Evolutionary conservation across 1,284 basidiomycete genomes (phyloP), one percentile per base, ranked within the genome.

Genomic region (Athelia sp.): DNA sequence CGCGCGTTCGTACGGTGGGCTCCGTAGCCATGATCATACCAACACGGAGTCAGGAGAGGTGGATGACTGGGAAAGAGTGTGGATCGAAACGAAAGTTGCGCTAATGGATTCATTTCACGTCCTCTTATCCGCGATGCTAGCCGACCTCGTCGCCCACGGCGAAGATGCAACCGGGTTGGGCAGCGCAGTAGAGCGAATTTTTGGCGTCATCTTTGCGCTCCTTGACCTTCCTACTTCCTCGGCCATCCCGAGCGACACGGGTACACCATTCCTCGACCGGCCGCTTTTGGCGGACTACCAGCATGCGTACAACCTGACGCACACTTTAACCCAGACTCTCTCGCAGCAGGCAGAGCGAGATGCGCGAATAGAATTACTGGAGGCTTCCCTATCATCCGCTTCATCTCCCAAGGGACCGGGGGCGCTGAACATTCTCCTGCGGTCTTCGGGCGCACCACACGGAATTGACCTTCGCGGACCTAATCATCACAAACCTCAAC

Each of bases 281-380:
- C 62, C 84, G 13, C 71, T 90, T 21, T 62, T 90, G 14, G 74
- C 73, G 10, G 87, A 90, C 58, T 88, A 88, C 62, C 81, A 88
- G 50, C 72, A 81, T 38, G 70, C 80, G 1, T 85, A 87, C 62
- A 71, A 78, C 42, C 66, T 89, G 11, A 72, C 74, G 9, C 64
- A 60, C 23, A 74, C 73, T 1, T 70, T 90, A 13, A 56, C 69
- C 9, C 66, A 68, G 15, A 21, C 3, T 71, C 73, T 11, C 62
- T 85, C 64, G 70, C 43, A 10, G 67, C 70, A 0, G 63, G 68
- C 11, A 74, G 76, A 29, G 77, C 15, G 80, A 47, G 81, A 86
- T 53, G 73, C 75, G 1, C 72, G 80, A 40, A 58, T 83, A 14
- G 77, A 85, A 52, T 53, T 78, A 24, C 58, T 89, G 14, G 79